Evolutionary conservation across 2,329 filamentous ascomycete genomes (phyloP).

Genomic region (Talaromyces sp.): DNA sequence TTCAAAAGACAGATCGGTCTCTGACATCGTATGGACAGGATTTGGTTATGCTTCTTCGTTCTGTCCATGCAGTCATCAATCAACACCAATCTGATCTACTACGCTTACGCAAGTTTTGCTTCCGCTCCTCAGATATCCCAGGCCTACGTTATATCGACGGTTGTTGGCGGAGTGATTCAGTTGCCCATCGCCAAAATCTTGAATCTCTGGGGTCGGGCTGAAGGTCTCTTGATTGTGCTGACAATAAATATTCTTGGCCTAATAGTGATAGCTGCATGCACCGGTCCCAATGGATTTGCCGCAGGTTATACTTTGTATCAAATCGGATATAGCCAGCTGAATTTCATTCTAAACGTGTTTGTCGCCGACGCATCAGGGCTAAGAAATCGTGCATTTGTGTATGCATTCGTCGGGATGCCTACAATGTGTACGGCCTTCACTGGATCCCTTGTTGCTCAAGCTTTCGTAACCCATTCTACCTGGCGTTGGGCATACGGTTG

Average conservation of each 20-base stretch:
- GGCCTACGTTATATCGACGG: conserved; percentile 55
- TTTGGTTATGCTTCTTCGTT: conserved; percentile 50
- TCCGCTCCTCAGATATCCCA: conserved; percentile 52
- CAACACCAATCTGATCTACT: conserved; percentile 46
- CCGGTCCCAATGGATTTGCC: conserved; percentile 61
- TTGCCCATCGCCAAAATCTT: conserved; percentile 62
- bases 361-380: conserved; percentile 63
- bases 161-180: conserved; percentile 59
- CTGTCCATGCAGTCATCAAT: conserved; percentile 46
- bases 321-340: conserved; percentile 56
- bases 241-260: conserved; percentile 50
- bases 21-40: conserved; percentile 30
- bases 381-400: conserved; percentile 60
- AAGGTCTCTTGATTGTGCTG: conserved; percentile 56
- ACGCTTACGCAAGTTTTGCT: conserved; percentile 54
- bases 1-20: not conserved
- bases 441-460: conserved; percentile 46
- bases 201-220: conserved; percentile 62
- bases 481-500: conserved; percentile 65
- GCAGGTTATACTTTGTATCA: conserved; percentile 63
- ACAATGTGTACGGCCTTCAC: not conserved
- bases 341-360: conserved; percentile 58
- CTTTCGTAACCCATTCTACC: conserved; percentile 49
- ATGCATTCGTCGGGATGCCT: conserved; percentile 53
- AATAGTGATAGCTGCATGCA: conserved; percentile 62